Base-by-base conservation (phyloP, 331 rosid species). In the Pyrus hybrid region DNA sequence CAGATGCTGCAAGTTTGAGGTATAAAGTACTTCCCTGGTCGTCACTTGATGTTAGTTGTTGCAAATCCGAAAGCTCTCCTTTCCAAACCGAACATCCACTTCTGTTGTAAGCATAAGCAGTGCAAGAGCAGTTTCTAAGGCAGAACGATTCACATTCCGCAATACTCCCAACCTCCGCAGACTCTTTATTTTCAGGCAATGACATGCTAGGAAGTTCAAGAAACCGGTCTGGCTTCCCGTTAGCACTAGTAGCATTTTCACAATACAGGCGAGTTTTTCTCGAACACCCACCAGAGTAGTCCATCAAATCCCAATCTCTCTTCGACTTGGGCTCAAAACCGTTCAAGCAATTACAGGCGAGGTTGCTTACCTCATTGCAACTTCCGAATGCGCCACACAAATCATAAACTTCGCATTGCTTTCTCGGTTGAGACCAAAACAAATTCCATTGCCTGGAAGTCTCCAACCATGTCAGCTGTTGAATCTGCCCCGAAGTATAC, bases 1-100 rank as follows among this genome's bases (percentile, higher is more conserved):
- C 88, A 7, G 88, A 87, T 63, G 91, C 89, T 70, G 91, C 87
- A 1, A 87, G 82, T 57, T 60, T 82, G 54, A 87, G 70, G 66
- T 82, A 25, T 29, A 84, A 41, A 6, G 77, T 70, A n/a, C 7
- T 77, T 6, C 80, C 87, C 2, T 11, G 1, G 26, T 62, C 1
- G 6, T 75, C 74, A 7, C n/a, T 58, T 29, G 13, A 25, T 2
- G 51, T 2, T 18, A 54, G 75, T 49, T 80, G 76, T 14, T 68
- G 17, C 70, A 83, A 56, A 81, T 85, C 3, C 64, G 76, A 62
- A 29, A 85, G 77, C 1, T 79, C 84, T 35, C 70, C 89, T 4
- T 0, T 18, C 89, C 87, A 87, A 47, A 71, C 12, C 26, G 26
- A 76, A 51, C 91, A 87, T 5, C 9, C 49, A 66, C 67, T 60